Conservation (phyloP, 148 eudicot genomes). For the Pharnaceum exiguum region DNA sequence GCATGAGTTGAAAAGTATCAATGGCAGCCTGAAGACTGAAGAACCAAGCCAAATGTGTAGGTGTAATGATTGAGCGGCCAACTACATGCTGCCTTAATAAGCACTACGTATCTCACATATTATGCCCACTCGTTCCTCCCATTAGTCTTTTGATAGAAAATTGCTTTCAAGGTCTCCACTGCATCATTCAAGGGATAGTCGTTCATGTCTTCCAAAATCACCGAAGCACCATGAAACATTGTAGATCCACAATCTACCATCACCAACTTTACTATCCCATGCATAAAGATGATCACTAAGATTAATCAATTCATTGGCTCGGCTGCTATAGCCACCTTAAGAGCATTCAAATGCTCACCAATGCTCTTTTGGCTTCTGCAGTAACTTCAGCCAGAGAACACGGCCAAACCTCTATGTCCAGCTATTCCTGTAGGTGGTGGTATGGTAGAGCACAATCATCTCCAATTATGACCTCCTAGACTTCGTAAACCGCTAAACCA, state of each 20-base stretch:
- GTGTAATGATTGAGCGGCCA: slow-evolving; percentile 28
- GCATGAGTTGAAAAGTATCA: too few species aligned
- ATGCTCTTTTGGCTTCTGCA: slow-evolving; percentile 80
- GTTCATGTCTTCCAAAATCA: slow-evolving; percentile 83
- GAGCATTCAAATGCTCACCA: slow-evolving; percentile 58
- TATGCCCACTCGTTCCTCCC: slow-evolving; percentile 99
- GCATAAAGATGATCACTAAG: slow-evolving; percentile 78
- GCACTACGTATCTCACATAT: slow-evolving; percentile 77
- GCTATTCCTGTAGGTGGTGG: slow-evolving; percentile 96
- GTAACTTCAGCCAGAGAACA: slow-evolving; percentile 75
- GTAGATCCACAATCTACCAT: slow-evolving; percentile 99
- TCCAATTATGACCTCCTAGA: slow-evolving; percentile 90
- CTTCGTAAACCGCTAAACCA: slow-evolving; percentile 98
- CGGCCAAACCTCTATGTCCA: slow-evolving; percentile 98
- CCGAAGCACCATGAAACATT: slow-evolving; percentile 85
- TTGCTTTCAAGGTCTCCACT: slow-evolving; percentile 74
- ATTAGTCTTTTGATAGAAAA: slow-evolving; percentile 82
- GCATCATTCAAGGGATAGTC: slow-evolving; percentile 93
- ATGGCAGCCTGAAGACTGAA: slow-evolving; percentile 85
- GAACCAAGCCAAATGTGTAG: slow-evolving; percentile 68
- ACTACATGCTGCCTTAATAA: slow-evolving; percentile 78
- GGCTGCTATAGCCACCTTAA: slow-evolving; percentile 87
- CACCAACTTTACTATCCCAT: slow-evolving; percentile 97
- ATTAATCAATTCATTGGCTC: slow-evolving; percentile 56
- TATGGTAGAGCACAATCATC: slow-evolving; percentile 96